Evolutionary conservation across 257 asterid genomes (phyloP), one percentile per base, ranked within the genome.

Genomic region (Nicotiana knightiana): DNA sequence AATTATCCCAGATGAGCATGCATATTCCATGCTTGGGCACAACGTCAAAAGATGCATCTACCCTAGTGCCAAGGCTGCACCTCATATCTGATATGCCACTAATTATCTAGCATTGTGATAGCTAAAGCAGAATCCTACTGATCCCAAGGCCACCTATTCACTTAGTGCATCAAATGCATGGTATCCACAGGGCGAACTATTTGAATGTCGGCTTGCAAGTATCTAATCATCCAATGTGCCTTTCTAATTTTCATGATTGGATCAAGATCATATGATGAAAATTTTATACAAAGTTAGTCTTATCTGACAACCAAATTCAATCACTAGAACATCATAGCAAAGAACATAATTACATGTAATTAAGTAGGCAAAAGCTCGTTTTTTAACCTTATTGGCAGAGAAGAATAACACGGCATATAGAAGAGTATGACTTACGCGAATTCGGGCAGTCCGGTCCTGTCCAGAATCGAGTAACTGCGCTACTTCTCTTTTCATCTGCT

Each of bases 401-500:
- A 46, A 59, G 18, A 39, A 43, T 35, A 3, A 58, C 17, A 68
- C 46, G 15, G 16, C 4, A 82, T 2, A 77, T 10, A 15, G 83
- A 55, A 62, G 48, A 18, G 76, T 68, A 43, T 18, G 73, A 78
- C 77, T 78, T 91, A 93, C 99, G 76, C 98, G 97, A 86, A 95
- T 91, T 81, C 92, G 85, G 77, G 99, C 98, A 4, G 97, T 90
- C 83, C 80, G 94, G 73, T 87, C 91, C 91, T 95, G 95, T 71
- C 97, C 96, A 66, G 97, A 88, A 75, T 91, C 96, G 13, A 95
- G 97, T 86, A 95, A 82, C 88, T 91, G 92, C 4, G 97, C 93
- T 11, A 92, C 85, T 88, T 95, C 99, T 84, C 86, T 88, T 88
- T 85, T 91, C 95, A 93, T 93, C 88, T 92, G 97, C 80, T 90